Evolutionary conservation across 805 yeast genomes (phyloP), one percentile per base, ranked within the genome.

Genomic region (Yarrowia deformans): DNA sequence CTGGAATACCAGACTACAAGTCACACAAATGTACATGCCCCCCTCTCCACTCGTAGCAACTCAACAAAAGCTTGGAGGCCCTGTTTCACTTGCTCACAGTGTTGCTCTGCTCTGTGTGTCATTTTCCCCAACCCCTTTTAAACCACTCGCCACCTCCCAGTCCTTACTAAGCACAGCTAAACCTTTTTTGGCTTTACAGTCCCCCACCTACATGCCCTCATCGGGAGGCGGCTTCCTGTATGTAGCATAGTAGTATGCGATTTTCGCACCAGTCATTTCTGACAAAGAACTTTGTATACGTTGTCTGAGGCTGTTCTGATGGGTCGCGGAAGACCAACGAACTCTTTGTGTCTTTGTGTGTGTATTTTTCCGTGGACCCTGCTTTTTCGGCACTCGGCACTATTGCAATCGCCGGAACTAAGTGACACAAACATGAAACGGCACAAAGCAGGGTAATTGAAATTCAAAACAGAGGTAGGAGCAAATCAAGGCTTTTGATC

Each of bases 341-440:
- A 19, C n/a, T 23, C 50, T 9, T 48, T 48, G 52, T 48, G 52
- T 29, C 37, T 12, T 5, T n/a, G 16, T 32, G 55, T 12, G 42
- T 2, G 40, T 34, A 34, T 52, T 52, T 35, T 52, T 35, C 56
- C 29, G 56, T 52, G 56, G 56, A 52, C 56, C 56, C 56, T 52
- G 56, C 60, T 54, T 54, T 48, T 54, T 37, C 56, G 40, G 60
- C 1, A 18, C 18, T 54, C 60, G 60, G 60, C 12, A 18, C 8
- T 7, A 37, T 19, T 13, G 9, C 16, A 52, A 52, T 3, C 13
- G 43, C 58, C 58, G 58, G 32, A 13, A 1, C 42, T 8, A 52
- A 52, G 58, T 35, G 42, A 35, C 43, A 18, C 58, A 35, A 52
- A 52, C 32, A 52, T 52, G 58, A 52, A 52, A 52, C 58, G 32